phyloP scores from a whole-genome alignment of 2,329 filamentous ascomycete species.

The Verticillium isaacii region DNA sequence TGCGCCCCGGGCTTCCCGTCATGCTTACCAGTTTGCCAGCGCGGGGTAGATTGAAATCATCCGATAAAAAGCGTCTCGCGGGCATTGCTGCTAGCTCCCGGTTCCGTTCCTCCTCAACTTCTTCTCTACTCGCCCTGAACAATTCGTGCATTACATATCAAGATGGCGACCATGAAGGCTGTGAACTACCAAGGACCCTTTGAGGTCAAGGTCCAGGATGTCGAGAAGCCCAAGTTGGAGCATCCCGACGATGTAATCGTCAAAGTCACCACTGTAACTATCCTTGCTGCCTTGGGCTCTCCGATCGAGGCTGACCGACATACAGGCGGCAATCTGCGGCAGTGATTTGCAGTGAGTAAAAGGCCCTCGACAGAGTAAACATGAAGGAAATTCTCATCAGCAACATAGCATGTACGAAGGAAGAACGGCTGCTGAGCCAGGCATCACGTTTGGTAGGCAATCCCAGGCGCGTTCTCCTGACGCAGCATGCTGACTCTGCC shows the following conservation, averaged over 20 bases:
- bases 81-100: neutral
- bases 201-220: slow-evolving; percentile 58
- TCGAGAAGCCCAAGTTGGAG: slow-evolving; percentile 52
- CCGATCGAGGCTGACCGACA: neutral
- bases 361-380: neutral
- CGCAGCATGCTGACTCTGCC: neutral
- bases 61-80: neutral
- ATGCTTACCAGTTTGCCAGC: neutral
- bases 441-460: slow-evolving; percentile 51
- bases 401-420: slow-evolving; percentile 59
- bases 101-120: neutral
- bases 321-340: slow-evolving; percentile 45
- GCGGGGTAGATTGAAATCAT: neutral
- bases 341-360: slow-evolving; percentile 39
- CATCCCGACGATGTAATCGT: slow-evolving; percentile 62
- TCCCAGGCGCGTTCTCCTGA: neutral
- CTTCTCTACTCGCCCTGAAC: neutral
- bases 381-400: slow-evolving; percentile 5
- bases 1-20: neutral
- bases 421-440: slow-evolving; percentile 55
- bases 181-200: slow-evolving; percentile 59
- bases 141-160: neutral
- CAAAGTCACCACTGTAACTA: slow-evolving; percentile 57
- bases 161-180: slow-evolving; percentile 49
- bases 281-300: neutral